phyloP scores from a whole-genome alignment of 1,139 yeast species.

The Geotrichum cucujoidarum region DNA sequence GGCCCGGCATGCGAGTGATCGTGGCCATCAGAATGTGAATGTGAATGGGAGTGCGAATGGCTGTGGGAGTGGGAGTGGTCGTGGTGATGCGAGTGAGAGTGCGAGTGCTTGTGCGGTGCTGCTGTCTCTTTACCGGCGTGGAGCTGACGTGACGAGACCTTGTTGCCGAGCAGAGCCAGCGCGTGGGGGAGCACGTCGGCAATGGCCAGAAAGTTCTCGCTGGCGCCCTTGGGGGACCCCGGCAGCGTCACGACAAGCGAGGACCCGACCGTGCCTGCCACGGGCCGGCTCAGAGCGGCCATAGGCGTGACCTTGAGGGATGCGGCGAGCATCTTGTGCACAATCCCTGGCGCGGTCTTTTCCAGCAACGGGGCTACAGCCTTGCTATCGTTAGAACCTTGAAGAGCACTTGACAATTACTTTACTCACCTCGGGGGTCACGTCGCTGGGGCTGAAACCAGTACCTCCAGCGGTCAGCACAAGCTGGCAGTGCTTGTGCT shows the following conservation, averaged over 20 bases:
- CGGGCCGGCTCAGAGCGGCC: constrained; percentile 46
- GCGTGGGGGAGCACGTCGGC: constrained; percentile 42
- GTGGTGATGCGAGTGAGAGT: constrained; percentile 23
- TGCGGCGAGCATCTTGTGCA: constrained; percentile 42
- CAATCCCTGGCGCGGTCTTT: constrained; percentile 45
- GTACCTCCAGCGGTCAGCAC: constrained; percentile 49
- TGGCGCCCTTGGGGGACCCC: constrained; percentile 47
- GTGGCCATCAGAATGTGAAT: constrained; percentile 20
- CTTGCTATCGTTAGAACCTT: constrained; percentile 4
- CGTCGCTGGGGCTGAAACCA: constrained; percentile 43
- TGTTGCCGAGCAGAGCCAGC: constrained; percentile 36
- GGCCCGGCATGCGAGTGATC: constrained; percentile 18
- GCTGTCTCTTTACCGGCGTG: constrained; percentile 29
- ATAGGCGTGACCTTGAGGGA: constrained; percentile 42
- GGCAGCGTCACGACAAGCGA: constrained; percentile 45
- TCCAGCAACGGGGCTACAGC: constrained; percentile 42
- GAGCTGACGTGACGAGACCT: constrained; percentile 38
- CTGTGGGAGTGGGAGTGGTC: constrained; percentile 22
- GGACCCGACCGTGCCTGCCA: constrained; percentile 41
- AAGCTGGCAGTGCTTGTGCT: constrained; percentile 29
- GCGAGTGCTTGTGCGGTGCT: constrained; percentile 21
- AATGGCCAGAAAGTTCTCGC: constrained; percentile 42
- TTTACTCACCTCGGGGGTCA: constrained; percentile 42
- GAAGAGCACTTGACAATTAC: too few relatives aligned
- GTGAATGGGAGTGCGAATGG: constrained; percentile 25